phyloP scores from a whole-genome alignment of 371 early-diverging fungal species.

The Neoconidiobolus thromboides region DNA sequence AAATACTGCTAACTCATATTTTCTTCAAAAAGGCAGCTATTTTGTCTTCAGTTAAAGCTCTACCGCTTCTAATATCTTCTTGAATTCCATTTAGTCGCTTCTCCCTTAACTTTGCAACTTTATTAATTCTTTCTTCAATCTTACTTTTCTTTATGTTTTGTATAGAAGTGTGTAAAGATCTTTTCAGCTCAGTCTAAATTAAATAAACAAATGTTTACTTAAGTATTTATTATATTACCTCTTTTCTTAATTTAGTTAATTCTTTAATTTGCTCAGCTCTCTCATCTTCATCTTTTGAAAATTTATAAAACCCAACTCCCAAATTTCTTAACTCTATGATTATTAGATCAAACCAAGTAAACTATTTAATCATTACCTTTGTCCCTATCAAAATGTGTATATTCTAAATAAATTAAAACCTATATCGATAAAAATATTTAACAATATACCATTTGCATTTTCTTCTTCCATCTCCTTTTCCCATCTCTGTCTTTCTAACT shows the following conservation, averaged over 20 bases:
- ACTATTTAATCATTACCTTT: not conserved
- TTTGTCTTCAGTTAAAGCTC: no score
- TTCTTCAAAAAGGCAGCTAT: no score
- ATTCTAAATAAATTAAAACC: not conserved
- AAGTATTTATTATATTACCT: not conserved
- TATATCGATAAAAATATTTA: not conserved
- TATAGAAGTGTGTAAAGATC: no score
- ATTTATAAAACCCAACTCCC: not conserved
- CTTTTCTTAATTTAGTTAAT: not conserved
- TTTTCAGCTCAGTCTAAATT: no score
- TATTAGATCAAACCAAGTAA: not conserved
- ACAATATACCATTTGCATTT: not conserved
- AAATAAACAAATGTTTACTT: no score
- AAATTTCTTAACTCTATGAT: not conserved
- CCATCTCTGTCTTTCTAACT: constrained; percentile 17
- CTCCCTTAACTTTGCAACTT: no score
- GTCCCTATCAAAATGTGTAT: not conserved
- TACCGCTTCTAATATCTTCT: no score
- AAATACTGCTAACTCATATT: no score
- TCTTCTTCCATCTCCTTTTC: constrained; percentile 13
- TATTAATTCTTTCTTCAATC: no score
- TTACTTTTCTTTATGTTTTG: no score
- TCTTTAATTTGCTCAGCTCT: not conserved
- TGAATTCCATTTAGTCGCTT: no score
- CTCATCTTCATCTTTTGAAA: not conserved